Evolutionary conservation across 805 yeast genomes (phyloP), one percentile per base, ranked within the genome.

Genomic region (Nakazawaea siamensis): DNA sequence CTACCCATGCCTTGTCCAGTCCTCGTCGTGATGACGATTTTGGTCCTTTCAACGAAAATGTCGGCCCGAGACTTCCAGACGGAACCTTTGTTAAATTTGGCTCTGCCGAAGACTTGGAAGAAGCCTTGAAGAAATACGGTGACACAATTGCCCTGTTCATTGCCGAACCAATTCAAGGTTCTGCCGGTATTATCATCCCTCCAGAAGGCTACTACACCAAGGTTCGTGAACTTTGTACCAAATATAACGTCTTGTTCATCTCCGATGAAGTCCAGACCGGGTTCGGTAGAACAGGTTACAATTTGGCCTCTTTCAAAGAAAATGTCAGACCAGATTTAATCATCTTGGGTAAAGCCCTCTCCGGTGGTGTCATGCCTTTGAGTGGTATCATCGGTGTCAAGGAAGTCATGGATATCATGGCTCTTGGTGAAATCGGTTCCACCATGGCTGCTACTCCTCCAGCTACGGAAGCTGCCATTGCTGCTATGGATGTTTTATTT

Each of bases 211-310:
- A 50, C 27, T 19, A 48, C 9, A 48, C 43, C 12, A 26, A 41
- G 10, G 44, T 27, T 15, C 42, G 17, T 25, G 47, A 43, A 2
- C 27, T 51, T 12, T 51, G 56, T 37, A 41, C 49, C 27, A 43
- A 48, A 33, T 47, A 42, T 35, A 49, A 50, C 33, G 42, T 51
- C 24, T 33, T 51, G 10, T 47, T 48, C 34, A 48, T 51, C 34
- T 51, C 54, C 1, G 56, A 51, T 38, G 56, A 51, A 33, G 52
- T 51, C n/a, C 55, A 50, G 31, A 45, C 52, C 2, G 56, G 55
- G 3, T 33, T 47, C 16, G 56, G 55, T n/a, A 43, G 56, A 39
- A 43, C 56, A 4, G 56, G 56, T 11, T 41, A 32, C 27, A 21
- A 36, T 13, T 37, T 49, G 12, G 42, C 41, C 25, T 35, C 44